Evolutionary conservation across 352 stramenopile genomes (phyloP), one percentile per base, ranked within the genome.

Genomic region (Pythium brachiatum): DNA sequence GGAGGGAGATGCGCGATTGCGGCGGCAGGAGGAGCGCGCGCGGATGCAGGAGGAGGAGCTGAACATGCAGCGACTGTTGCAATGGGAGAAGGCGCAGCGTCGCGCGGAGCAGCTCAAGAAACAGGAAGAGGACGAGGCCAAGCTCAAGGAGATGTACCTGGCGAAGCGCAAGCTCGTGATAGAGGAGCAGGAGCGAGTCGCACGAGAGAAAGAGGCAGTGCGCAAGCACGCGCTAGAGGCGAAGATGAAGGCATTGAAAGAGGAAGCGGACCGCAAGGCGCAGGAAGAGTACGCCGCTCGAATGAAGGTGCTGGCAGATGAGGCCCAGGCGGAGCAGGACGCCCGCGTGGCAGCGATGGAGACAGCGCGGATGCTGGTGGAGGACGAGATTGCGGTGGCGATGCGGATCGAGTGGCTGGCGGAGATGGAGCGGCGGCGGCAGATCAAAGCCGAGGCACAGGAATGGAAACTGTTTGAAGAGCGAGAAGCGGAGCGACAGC

Each of bases 31-130:
- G 13, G 80, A 89, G 53, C 72, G 69, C 1, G 71, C 73, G 26
- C 55, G 57, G 16, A 90, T 92, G 82, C 48, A 68, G 43, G 80
- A 88, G 27, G 80, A 92, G 60, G 82, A 92, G 38, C 57, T 87
- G 11, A 44, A 60, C 11, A 79, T 76, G 56, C 38, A 73, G 6
- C 64, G 77, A n/a, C 36, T 89, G 0, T 25, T 88, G 4, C 64
- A 85, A 18, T 55, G 68, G 0, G 80, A 88, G 54, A 69, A 69
- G 29, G 67, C 72, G 5, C 57, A 67, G 0, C 57, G 46, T 3
- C 64, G 74, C 7, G 66, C 64, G 2, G 59, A 71, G 26, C 67
- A 78, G 53, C 48, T 74, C 8, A 60, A 75, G 25, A 52, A 48
- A 3, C 72, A 86, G 38, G 57, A 75, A 7, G 75, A 91, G 29